Conservation (phyloP, 306 rosid species). For the Vigna nakashimae region DNA sequence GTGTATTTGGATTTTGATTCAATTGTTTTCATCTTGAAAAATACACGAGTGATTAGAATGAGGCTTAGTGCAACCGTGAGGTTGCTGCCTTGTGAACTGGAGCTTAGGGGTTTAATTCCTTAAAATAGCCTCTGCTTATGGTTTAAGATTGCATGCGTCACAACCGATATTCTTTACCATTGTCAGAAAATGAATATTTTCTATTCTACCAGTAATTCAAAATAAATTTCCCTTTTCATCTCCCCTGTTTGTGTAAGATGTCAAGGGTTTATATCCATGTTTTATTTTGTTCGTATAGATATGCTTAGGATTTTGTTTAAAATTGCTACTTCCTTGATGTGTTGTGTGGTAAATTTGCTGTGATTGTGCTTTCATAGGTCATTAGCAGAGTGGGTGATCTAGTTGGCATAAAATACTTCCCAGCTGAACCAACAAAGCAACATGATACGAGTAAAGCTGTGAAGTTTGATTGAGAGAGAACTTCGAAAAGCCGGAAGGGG, state of each 20-base stretch:
- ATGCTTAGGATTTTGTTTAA: slow-evolving; percentile 29
- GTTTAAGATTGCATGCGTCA: neutral
- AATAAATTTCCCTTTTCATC: neutral
- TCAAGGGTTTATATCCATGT: neutral
- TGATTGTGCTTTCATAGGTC: slow-evolving; percentile 58
- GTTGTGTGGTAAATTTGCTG: neutral
- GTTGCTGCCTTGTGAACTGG: neutral
- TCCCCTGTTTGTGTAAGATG: neutral
- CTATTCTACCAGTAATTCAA: neutral
- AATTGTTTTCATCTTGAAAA: neutral
- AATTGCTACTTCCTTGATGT: neutral
- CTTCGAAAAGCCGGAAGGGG: slow-evolving; percentile 13
- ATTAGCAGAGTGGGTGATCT: slow-evolving; percentile 80
- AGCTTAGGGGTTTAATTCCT: neutral
- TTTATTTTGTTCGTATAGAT: neutral
- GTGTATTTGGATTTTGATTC: slow-evolving; percentile 29
- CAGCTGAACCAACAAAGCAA: slow-evolving; percentile 72
- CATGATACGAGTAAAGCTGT: slow-evolving; percentile 36
- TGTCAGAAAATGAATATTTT: slow-evolving; percentile 15
- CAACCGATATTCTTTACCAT: slow-evolving; percentile 4
- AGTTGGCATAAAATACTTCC: slow-evolving; percentile 90
- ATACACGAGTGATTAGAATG: neutral
- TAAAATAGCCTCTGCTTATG: neutral
- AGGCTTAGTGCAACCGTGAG: neutral
- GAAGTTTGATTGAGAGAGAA: slow-evolving; percentile 46